phyloP scores from a whole-genome alignment of 164 flowering plant genomes.

The Amborella trichopoda region DNA sequence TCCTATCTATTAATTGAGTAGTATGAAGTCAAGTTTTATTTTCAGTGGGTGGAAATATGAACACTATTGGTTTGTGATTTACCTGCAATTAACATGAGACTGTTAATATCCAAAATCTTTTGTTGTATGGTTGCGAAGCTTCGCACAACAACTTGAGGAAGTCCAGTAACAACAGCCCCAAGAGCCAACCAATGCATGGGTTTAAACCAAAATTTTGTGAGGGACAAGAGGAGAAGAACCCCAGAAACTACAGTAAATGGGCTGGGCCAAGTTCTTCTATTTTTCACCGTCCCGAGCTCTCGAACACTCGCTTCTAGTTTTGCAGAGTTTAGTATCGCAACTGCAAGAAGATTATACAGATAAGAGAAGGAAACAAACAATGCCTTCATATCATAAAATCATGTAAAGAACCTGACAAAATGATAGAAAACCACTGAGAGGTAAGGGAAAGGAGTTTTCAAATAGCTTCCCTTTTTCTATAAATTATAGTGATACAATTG shows the following conservation, averaged over 20 bases:
- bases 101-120: conserved; percentile 51
- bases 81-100: conserved; percentile 78
- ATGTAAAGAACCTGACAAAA: too few species aligned
- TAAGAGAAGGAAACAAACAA: too few species aligned
- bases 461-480: too few species aligned
- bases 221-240: conserved; percentile 32
- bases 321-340: conserved; percentile 67
- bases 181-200: conserved; percentile 68
- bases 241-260: conserved; percentile 53
- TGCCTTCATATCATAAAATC: too few species aligned
- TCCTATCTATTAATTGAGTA: too few species aligned
- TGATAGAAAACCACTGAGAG: too few species aligned
- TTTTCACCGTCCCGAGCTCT: conserved; percentile 24
- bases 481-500: too few species aligned
- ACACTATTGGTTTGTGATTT: neutral
- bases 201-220: conserved; percentile 32
- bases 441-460: too few species aligned
- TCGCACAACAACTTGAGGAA: conserved; percentile 41
- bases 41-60: too few species aligned
- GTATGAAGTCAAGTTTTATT: too few species aligned
- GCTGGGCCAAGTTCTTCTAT: conserved; percentile 65
- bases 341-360: too few species aligned
- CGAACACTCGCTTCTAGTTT: conserved; percentile 71
- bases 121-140: conserved; percentile 30
- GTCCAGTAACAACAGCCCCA: conserved; percentile 49